A percentile compares a stretch with the other conserved stretches of the same genome.
Conservation (phyloP, 2,329 filamentous ascomycete genomes). For the Botrytis byssoidea region DNA sequence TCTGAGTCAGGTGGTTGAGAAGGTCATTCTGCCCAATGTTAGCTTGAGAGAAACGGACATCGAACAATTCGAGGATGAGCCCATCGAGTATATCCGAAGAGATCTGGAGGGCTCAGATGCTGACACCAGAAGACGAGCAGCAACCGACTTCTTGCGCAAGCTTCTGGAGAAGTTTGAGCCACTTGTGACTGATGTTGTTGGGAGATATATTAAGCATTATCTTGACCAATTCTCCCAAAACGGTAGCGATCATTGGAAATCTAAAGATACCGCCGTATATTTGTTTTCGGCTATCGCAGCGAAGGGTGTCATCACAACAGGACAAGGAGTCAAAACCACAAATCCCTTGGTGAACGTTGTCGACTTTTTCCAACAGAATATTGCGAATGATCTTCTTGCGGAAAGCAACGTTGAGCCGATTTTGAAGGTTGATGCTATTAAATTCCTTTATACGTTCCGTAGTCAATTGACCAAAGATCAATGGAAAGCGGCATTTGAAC, state of each 20-base stretch:
- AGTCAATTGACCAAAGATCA: conserved; percentile 89
- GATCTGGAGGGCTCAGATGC: conserved; percentile 96
- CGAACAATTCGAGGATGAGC: conserved; percentile 96
- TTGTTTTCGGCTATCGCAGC: conserved; percentile 92
- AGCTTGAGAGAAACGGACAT: conserved; percentile 88
- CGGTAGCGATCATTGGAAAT: conserved; percentile 76
- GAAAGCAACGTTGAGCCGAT: conserved; percentile 72
- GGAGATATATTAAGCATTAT: conserved; percentile 83
- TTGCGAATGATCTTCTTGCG: conserved; percentile 83
- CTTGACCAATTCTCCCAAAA: conserved; percentile 70
- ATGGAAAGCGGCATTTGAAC: conserved; percentile 85
- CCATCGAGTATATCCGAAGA: conserved; percentile 94
- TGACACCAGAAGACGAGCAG: conserved; percentile 85
- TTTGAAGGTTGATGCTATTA: conserved; percentile 95
- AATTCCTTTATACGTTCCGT: conserved; percentile 95
- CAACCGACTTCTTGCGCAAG: conserved; percentile 89
- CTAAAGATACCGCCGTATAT: conserved; percentile 97
- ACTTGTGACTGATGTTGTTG: conserved; percentile 82
- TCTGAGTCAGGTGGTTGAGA: conserved; percentile 85
- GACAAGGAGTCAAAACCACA: conserved; percentile 85
- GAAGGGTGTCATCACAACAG: conserved; percentile 82
- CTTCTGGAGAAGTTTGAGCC: conserved; percentile 86
- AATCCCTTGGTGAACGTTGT: conserved; percentile 87
- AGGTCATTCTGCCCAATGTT: conserved; percentile 92
- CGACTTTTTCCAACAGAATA: conserved; percentile 90